Evolutionary conservation across 257 asterid species (phyloP).

Genomic region (Jaltomata sinuosa): DNA sequence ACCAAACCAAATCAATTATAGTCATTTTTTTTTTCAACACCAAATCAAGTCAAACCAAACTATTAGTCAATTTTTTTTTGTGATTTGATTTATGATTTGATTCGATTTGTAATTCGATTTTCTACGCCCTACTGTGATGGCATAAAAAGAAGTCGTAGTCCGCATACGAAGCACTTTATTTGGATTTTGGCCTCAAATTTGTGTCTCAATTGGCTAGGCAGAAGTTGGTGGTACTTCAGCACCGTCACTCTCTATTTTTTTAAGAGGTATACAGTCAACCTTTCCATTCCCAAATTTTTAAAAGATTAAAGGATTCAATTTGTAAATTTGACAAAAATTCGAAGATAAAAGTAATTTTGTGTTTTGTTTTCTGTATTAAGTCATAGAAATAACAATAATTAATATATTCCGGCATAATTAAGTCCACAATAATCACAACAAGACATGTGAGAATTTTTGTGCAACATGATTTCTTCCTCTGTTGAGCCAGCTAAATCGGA

Average conservation of each 20-base stretch:
- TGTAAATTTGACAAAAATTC: not conserved
- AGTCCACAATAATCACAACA: not conserved
- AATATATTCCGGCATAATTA: not conserved
- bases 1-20: no score
- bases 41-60: no score
- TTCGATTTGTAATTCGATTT: no score
- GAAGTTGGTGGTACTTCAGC: constrained; percentile 26
- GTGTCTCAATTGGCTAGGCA: constrained; percentile 62
- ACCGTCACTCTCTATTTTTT: not conserved
- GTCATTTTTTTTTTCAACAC: no score
- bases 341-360: not conserved
- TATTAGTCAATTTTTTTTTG: no score
- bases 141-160: no score
- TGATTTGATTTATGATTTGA: no score
- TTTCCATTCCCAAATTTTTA: no score
- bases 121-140: no score
- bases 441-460: not conserved
- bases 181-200: constrained; percentile 26
- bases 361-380: not conserved
- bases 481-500: not conserved
- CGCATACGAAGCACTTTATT: constrained; percentile 6
- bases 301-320: no score
- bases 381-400: not conserved
- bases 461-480: not conserved
- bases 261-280: no score